Evolutionary conservation across 2,329 filamentous ascomycete species (phyloP), one percentile per base, ranked within the genome.

Genomic region (Pestalotiopsis sp.): DNA sequence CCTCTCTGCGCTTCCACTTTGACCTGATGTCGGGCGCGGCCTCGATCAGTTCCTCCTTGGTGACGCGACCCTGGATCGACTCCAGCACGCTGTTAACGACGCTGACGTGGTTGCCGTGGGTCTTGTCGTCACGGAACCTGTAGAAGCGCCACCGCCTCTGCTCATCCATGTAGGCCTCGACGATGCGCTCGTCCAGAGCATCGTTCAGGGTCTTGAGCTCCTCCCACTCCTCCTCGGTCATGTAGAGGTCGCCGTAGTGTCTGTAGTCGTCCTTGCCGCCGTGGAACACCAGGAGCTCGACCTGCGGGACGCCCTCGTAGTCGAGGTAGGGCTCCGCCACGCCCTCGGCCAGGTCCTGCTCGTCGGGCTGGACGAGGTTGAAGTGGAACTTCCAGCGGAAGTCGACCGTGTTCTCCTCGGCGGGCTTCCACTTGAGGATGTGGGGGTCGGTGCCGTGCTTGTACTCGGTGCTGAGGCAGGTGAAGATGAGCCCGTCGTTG

Each of bases 361-460:
- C 87, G 75, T 91, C 88, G 1, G 92, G 91, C 69, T 93, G 87
- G n/a, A 92, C 84, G 0, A 85, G 77, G 0, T 92, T 92, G 75
- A 98, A 98, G 13, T 87, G 85, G 58, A 99, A 86, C 65, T 88
- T 88, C 74, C 98, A 86, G 57, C 92, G 88, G 79, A 97, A 98
- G 79, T 99, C 96, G 73, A 99, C 90, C 0, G 94, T 97, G 82
- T 99, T 99, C 80, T 99, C 96, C 72, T 93, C 87, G 3, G 94
- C 93, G 0, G 95, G 94, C 82, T 99, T 99, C 96, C 96, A 99
- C 80, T 99, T 99, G 52, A 99, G 85, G 71, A 98, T 99, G 79
- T 97, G 92, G 64, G 89, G 89, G 80, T 99, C 96, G 13, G 96
- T 99, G 73, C 96, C 96, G 73, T 92, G 91, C 74, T 91, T 91